Evolutionary conservation across 345 rosid genomes (phyloP).

Genomic region (Passiflora organensis): DNA sequence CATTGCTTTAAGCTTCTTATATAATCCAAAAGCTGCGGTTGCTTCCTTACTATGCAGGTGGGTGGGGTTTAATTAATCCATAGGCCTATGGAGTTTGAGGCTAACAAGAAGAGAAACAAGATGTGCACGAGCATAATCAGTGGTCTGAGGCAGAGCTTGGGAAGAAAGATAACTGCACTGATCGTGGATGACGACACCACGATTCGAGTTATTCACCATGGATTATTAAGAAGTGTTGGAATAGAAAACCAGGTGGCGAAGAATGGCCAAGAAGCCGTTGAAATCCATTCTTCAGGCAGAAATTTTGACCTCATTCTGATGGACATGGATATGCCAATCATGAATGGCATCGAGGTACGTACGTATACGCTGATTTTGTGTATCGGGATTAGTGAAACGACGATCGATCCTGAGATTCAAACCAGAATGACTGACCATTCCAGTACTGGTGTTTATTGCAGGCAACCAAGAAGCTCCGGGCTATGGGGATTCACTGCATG

Average conservation of each 20-base stretch:
- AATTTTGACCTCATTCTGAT: conserved; percentile 70
- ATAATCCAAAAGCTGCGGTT: not conserved
- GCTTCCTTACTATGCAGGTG: not conserved
- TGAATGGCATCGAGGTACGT: conserved; percentile 76
- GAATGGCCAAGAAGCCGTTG: conserved; percentile 76
- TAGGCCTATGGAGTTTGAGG: conserved; percentile 4
- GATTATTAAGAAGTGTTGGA: conserved; percentile 47
- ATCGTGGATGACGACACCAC: conserved; percentile 59
- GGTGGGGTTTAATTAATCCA: too few relatives aligned
- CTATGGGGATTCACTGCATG: conserved; percentile 61
- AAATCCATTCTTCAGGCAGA: conserved; percentile 48
- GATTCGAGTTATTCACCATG: conserved; percentile 46
- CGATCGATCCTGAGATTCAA: too few relatives aligned
- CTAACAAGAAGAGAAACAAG: not conserved
- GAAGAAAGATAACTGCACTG: conserved; percentile 36
- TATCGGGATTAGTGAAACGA: too few relatives aligned
- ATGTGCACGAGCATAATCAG: not conserved
- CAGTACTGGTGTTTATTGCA: conserved; percentile 5
- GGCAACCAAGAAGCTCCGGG: conserved; percentile 67
- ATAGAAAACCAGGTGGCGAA: conserved; percentile 38
- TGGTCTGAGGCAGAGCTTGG: not conserved
- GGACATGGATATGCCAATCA: conserved; percentile 89
- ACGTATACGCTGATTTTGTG: too few relatives aligned
- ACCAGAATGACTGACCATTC: too few relatives aligned
- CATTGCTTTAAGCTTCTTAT: not conserved